Conservation (phyloP, 2,329 filamentous ascomycete species). For the Fusarium mexicanum region DNA sequence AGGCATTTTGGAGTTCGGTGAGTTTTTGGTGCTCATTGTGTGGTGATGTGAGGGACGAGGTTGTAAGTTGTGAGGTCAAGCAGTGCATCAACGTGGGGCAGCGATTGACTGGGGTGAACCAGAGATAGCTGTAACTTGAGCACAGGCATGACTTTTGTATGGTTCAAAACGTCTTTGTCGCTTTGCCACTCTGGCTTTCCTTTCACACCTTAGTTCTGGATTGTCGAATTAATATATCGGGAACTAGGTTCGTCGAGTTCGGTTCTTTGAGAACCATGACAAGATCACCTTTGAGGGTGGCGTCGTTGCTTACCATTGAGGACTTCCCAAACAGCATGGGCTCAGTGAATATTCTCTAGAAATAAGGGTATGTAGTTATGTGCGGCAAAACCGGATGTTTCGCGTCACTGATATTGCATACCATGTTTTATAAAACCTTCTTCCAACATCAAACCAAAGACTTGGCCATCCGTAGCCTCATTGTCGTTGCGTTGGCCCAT, state of each 20-base stretch:
- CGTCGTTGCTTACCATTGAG: background rate
- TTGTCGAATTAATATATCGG: background rate
- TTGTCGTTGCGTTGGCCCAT: background rate
- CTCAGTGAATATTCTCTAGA: background rate
- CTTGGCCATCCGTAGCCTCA: background rate
- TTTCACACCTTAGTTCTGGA: too few relatives aligned
- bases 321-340: background rate
- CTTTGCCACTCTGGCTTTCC: too few relatives aligned
- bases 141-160: too few relatives aligned
- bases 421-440: background rate
- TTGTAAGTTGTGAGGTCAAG: background rate
- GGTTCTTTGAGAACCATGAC: background rate
- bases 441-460: background rate
- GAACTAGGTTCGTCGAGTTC: background rate
- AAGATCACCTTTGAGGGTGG: background rate
- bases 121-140: background rate
- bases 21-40: slow-evolving; percentile 12
- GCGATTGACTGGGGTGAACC: background rate
- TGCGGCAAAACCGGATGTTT: background rate
- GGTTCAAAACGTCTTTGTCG: background rate
- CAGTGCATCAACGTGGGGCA: background rate
- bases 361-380: background rate
- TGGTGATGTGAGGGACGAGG: background rate
- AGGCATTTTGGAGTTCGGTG: slow-evolving; percentile 23
- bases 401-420: background rate